Base-by-base conservation (phyloP, 2,329 filamentous ascomycete species). In the Dichotomopilus funicola region DNA sequence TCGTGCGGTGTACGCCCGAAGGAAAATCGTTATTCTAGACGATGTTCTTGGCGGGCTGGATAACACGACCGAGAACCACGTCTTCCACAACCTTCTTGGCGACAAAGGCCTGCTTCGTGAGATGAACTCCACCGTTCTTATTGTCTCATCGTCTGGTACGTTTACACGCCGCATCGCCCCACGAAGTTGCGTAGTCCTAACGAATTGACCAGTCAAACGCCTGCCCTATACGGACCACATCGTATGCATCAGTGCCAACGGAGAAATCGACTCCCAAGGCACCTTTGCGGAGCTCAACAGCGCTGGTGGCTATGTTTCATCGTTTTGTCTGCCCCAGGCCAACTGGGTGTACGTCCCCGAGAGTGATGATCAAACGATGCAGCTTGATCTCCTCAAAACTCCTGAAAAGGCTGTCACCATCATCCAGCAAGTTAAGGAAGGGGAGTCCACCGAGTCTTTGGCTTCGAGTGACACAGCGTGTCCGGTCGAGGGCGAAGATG, bases 41-140 rank as follows among this genome's bases (percentile, higher is more conserved):
- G 76, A 80, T 51, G 64, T 71, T 0, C 71, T 79, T 38, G 75
- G 75, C 48, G 72, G 70, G 0, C 66, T 79, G 2, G 77, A 78
- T 55, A 67, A 68, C 1, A 64, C 70, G 4, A 81, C 78, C 0
- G 68, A 73, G 9, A 62, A 69, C 6, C 59, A 66, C 2, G 67
- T 80, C 4, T 75, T 79, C 40, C 62, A 70, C 8, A 67, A 69
- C 3, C 64, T 80, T 0, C 62, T 80, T 4, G 71, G 73, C 0
- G 41, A 60, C 0, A 55, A 64, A 3, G 78, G 79, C 0, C 54
- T 80, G 1, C 62, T 79, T 1, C 69, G 70, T 10, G 64, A 61
- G 11, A 61, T 66, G 13, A 65, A 67, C 0, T 66, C 67, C 6
- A 77, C 75, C 0, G 72, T 75, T 56, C 19, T 81, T 0, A 64